Evolutionary conservation across 257 asterid genomes (phyloP), one percentile per base, ranked within the genome.

Genomic region (Echites panduratus): DNA sequence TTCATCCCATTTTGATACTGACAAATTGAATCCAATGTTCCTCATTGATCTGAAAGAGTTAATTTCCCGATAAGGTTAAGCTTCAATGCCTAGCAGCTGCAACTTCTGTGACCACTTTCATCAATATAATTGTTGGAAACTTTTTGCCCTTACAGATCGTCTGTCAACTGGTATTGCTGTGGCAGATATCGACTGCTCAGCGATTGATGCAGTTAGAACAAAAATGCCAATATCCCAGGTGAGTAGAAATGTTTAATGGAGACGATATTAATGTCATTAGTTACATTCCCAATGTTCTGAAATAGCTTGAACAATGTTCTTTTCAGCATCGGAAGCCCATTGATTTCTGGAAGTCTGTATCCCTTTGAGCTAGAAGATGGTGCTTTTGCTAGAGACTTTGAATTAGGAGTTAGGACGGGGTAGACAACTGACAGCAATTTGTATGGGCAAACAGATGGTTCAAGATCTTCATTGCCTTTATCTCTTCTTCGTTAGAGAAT

Each of bases 221-320:
- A 94, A 86, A 86, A 94, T 91, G 99, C 96, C 97, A 9, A 80
- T 91, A 50, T 77, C 79, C 58, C 84, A 79, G 86, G 90, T 84
- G 63, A 73, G 64, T 17, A 53, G 56, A 66, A 29, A 40, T 64
- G 27, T 66, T 35, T 4, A 52, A 38, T 13, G 52, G 24, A 3
- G 22, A n/a, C 56, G 9, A 20, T 64, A 45, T 56, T 45, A 70
- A 16, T n/a, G 1, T 16, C 50, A 27, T 17, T 26, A 77, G n/a
- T 16, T 58, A 50, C 6, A 6, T 38, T 40, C 14, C 35, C 20
- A 54, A 4, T 16, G 20, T 17, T 64, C 13, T 41, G 50, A 50
- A 24, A 1, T 73, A 35, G 48, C 68, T 29, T 54, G 41, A 58
- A 61, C 40, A 56, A 26, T 49, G 54, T 64, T 75, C 45, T 41